Base-by-base conservation (phyloP, 805 yeast species). In the Wickerhamiella sergipiensis region DNA sequence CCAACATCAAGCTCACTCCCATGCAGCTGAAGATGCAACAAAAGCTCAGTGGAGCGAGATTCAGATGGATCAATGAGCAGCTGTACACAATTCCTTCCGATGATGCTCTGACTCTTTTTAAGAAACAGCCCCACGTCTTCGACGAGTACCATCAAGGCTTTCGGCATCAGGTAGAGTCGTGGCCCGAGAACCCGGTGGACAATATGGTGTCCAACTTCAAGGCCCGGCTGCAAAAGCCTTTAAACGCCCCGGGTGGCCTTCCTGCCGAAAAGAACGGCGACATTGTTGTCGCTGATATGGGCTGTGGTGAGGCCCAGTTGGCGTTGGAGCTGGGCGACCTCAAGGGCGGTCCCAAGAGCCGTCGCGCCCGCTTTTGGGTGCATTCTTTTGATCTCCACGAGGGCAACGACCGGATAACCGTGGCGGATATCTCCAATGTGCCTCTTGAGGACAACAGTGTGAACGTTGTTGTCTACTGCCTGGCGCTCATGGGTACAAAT, bases 141-240 rank as follows among this genome's bases (percentile, higher is more conserved):
- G 92, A 86, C 57, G 97, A 90, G 63, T 92, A 92, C 61, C 98
- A 94, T 64, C 83, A 80, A 52, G 99, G 99, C 0, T 92, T 92
- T 73, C 75, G 95, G 59, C 82, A 89, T 13, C 99, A 92, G 66
- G 97, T 92, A 17, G 88, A 85, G 61, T 75, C 87, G 19, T 92
- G 99, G 99, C 98, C 99, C 2, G 96, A 90, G 67, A 92, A 92
- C 61, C 99, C 99, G 0, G 95, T 92, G n/a, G 83, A 88, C 67
- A 83, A 83, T 2, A 85, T 88, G 67, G 89, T 86, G 1, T 71
- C 77, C 9, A 85, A 83, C 60, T 74, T 92, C 51, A 77, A 77
- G 53, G 59, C 53, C 26, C 62, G 71, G 0, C 56, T 68, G 1
- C 64, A 71, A 12, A 82, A 75, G 61, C 80, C 82, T n/a, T 79